Conservation (phyloP, 495 filamentous ascomycete species). For the Penicillium ochrochloron region DNA sequence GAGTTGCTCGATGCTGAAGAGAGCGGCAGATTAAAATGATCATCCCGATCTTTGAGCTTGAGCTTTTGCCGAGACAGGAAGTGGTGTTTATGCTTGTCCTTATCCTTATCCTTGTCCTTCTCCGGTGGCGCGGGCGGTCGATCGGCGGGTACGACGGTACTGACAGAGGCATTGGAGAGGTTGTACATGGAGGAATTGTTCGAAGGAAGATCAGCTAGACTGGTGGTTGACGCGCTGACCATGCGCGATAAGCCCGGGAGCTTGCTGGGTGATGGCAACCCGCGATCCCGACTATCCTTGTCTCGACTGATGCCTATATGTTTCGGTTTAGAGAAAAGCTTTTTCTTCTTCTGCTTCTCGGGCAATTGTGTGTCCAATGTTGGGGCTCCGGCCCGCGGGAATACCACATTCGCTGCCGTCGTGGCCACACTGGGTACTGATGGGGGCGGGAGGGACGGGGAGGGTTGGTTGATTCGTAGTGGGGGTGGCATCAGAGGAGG, state of each 20-base stretch:
- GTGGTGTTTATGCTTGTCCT: conserved; percentile 75
- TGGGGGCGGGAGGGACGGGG: conserved; percentile 59
- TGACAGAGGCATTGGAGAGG: conserved; percentile 80
- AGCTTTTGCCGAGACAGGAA: conserved; percentile 92
- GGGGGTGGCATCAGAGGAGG: conserved; percentile 42
- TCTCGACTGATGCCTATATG: conserved; percentile 79
- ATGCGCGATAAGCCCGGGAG: conserved; percentile 64
- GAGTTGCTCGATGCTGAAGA: conserved; percentile 93
- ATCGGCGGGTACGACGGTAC: conserved; percentile 66
- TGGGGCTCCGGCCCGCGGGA: conserved; percentile 69
- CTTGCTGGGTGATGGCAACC: conserved; percentile 82
- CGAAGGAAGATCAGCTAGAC: conserved; percentile 67
- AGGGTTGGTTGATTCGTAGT: conserved; percentile 38
- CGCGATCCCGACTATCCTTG: conserved; percentile 66
- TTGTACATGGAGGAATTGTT: conserved; percentile 77
- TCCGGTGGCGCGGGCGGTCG: conserved; percentile 36
- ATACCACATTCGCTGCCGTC: conserved; percentile 85
- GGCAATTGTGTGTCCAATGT: conserved; percentile 48
- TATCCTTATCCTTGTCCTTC: conserved; percentile 47
- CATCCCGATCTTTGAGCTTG: conserved; percentile 82
- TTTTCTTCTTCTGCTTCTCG: conserved; percentile 85
- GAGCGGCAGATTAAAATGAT: conserved; percentile 71
- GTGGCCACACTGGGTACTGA: conserved; percentile 68
- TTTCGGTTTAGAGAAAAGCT: conserved; percentile 88
- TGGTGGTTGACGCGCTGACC: conserved; percentile 78